Evolutionary conservation across 1,284 basidiomycete genomes (phyloP).

Genomic region (Trichosporon coremiiforme): DNA sequence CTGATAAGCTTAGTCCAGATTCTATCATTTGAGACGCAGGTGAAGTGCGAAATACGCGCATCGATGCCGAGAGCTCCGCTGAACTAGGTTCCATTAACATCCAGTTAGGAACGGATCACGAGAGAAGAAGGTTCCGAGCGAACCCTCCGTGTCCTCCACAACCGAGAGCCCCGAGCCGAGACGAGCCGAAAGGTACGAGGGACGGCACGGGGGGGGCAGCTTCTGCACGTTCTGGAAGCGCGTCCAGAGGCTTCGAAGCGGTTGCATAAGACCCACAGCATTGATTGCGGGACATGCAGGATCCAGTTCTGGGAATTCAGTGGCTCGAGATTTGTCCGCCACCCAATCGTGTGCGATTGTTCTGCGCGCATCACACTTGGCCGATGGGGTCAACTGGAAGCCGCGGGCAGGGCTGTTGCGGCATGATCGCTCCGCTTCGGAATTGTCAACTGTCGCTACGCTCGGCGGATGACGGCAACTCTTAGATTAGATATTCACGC

Average conservation of each 20-base stretch:
- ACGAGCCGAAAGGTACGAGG: not conserved
- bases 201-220: not conserved
- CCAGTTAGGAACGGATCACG: not conserved
- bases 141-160: not conserved
- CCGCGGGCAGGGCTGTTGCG: not conserved
- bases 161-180: constrained; percentile 4
- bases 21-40: not conserved
- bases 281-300: not conserved
- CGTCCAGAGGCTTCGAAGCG: not conserved
- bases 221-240: not conserved
- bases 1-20: not conserved
- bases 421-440: not conserved
- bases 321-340: too few relatives aligned
- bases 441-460: not conserved
- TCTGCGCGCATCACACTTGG: too few relatives aligned
- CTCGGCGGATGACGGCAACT: not conserved
- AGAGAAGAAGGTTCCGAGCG: constrained; percentile 11
- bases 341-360: not conserved
- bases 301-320: not conserved
- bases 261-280: not conserved
- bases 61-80: not conserved
- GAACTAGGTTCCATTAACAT: constrained; percentile 4
- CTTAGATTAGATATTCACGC: constrained; percentile 6
- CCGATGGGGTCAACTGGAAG: too few relatives aligned
- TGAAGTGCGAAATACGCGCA: not conserved